Conservation (phyloP, 805 yeast genomes). For the Maudiozyma bulderi region DNA sequence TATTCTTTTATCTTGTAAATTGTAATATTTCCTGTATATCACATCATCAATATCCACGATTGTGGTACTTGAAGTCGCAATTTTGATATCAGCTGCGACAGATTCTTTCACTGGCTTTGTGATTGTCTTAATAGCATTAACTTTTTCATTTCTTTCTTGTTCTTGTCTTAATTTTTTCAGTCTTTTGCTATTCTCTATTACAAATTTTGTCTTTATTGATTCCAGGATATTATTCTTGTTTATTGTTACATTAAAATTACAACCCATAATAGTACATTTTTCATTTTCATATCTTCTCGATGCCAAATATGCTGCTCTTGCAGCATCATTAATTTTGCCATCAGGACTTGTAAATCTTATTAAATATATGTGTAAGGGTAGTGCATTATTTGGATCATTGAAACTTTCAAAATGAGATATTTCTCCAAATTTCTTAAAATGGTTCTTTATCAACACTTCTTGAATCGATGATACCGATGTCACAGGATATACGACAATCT, state of each 20-base stretch:
- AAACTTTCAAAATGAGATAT: constrained; percentile 49
- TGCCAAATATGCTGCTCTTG: constrained; percentile 38
- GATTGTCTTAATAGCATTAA: constrained; percentile 1
- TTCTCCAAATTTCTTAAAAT: constrained; percentile 53
- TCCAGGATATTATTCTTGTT: constrained; percentile 36
- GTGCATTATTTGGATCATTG: constrained; percentile 66
- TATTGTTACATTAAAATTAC: constrained; percentile 41
- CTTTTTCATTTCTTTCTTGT: constrained; percentile 3
- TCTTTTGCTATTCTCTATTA: constrained; percentile 25
- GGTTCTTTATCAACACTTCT: constrained; percentile 33
- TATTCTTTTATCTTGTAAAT: constrained; percentile 20
- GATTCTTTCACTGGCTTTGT: neutral
- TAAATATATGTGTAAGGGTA: constrained; percentile 64
- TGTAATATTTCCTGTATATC: constrained; percentile 6
- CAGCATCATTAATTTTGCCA: constrained; percentile 42
- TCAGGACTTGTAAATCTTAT: constrained; percentile 50
- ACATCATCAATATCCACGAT: constrained; percentile 1
- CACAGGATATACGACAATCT: constrained; percentile 56
- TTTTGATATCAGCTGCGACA: neutral
- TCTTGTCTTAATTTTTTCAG: constrained; percentile 12
- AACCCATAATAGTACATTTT: constrained; percentile 42
- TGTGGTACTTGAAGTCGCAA: neutral
- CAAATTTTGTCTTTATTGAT: constrained; percentile 24
- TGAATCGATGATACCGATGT: constrained; percentile 9
- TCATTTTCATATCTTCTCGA: constrained; percentile 32